Conservation (phyloP, 179 eudicot genomes). For the Dionaea muscipula region DNA sequence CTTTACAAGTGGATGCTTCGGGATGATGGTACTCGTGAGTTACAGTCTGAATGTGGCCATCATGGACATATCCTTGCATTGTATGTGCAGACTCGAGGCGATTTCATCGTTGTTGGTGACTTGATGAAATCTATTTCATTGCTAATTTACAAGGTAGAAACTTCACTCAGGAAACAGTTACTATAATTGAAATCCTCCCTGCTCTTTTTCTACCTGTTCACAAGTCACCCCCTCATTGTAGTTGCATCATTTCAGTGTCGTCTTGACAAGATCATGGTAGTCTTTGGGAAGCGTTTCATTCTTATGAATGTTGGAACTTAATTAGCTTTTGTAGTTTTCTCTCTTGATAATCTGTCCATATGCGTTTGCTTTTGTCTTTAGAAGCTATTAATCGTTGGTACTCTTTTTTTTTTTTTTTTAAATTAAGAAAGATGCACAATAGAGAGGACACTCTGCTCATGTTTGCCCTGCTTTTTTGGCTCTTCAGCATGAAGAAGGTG, state of each 20-base stretch:
- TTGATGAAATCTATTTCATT: conserved; percentile 93
- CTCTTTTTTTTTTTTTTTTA: background rate
- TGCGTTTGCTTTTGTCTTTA: too few relatives aligned
- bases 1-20: conserved; percentile 95
- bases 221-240: too few relatives aligned
- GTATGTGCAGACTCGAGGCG: conserved; percentile 95
- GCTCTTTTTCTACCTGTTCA: too few relatives aligned
- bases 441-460: background rate
- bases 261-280: too few relatives aligned
- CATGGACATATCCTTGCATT: conserved; percentile 97
- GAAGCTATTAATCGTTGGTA: too few relatives aligned
- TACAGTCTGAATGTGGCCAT: conserved; percentile 95
- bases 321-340: background rate
- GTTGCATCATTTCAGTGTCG: too few relatives aligned
- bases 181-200: too few relatives aligned
- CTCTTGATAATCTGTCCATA: background rate
- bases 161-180: background rate
- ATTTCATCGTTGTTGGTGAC: conserved; percentile 94
- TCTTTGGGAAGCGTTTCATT: too few relatives aligned
- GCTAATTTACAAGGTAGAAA: conserved; percentile 67
- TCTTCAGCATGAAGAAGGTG: conserved; percentile 93
- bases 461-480: background rate
- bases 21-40: conserved; percentile 79
- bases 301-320: too few relatives aligned
- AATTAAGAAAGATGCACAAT: background rate